phyloP scores from a whole-genome alignment of 495 filamentous ascomycete genomes.

The Hypoxylon crocopeplum region DNA sequence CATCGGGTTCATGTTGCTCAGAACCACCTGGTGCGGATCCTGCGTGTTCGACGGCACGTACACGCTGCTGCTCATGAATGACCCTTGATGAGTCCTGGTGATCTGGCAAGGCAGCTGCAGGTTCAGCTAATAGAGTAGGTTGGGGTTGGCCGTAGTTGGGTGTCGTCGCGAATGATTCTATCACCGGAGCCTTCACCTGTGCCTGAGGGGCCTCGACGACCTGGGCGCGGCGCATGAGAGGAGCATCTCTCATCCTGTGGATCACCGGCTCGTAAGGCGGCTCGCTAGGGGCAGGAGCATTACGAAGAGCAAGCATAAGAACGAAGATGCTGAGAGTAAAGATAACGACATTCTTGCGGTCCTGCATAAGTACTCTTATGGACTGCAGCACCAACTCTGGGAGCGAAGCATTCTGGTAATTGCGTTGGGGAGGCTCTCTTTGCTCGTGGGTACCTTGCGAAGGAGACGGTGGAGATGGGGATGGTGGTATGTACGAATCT shows the following conservation, averaged over 20 bases:
- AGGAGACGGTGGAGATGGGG: conserved; percentile 24
- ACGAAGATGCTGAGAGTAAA: conserved; percentile 66
- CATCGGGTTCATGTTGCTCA: neutral
- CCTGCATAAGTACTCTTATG: conserved; percentile 68
- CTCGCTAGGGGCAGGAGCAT: conserved; percentile 24
- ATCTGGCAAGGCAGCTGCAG: neutral
- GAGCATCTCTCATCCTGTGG: conserved; percentile 32
- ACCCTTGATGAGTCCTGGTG: neutral
- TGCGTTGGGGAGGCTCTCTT: conserved; percentile 13
- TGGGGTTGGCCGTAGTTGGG: conserved; percentile 9
- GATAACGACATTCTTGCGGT: conserved; percentile 75
- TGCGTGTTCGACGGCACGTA: neutral
- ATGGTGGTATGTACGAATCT: conserved; percentile 36
- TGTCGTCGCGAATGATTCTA: neutral
- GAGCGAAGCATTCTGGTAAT: conserved; percentile 53
- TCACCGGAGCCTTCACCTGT: neutral
- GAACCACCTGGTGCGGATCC: neutral
- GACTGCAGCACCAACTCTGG: conserved; percentile 72
- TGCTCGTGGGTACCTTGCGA: conserved; percentile 28
- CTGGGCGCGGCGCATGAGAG: conserved; percentile 13
- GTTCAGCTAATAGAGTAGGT: neutral
- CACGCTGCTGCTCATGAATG: neutral
- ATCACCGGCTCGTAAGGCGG: conserved; percentile 35
- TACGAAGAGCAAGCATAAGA: conserved; percentile 57
- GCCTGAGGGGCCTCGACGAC: conserved; percentile 4